Evolutionary conservation across 176 grass and related monocot genomes (phyloP), one percentile per base, ranked within the genome.

Genomic region (Coix lacrymajobi): DNA sequence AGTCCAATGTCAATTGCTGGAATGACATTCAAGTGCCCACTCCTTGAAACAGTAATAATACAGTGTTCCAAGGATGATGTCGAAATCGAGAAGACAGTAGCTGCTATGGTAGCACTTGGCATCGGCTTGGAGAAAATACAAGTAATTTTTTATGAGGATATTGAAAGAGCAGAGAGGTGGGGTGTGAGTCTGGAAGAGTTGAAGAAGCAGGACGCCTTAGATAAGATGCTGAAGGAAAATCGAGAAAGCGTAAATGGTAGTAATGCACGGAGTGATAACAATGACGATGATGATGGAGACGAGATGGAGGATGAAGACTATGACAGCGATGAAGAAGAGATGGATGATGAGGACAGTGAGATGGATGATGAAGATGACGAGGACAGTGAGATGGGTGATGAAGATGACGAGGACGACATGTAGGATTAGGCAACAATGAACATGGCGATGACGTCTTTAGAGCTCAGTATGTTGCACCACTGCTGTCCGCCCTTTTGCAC

Each of bases 11-110:
- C 78, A 58, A 75, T 68, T 43, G 69, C 25, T 66, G 69, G 44
- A 51, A 81, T 74, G 45, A 28, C 5, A 5, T 75, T 86, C 43
- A 34, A 28, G 5, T 80, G 77, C 16, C 85, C 70, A 58, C 28
- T 65, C 20, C 78, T 87, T 81, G 60, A 87, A 57, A 86, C 12
- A 3, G 34, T 87, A 14, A 14, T 10, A 44, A 60, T 81, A 56
- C 45, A 66, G 29, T 76, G 84, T 75, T 75, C 77, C 28, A 20
- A 66, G 77, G 44, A 6, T 2, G 60, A 74, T 9, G 58, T 13
- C 33, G 10, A 63, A 75, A 76, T 81, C 8, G 34, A 58, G 32
- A 44, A 68, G 20, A 39, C 80, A 34, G 70, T 48, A 48, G 68
- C 28, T 60, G 37, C 56, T 76, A 16, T 87, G 33, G 46, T 41